Evolutionary conservation across 1,284 basidiomycete genomes (phyloP), one percentile per base, ranked within the genome.

Genomic region (Rhodofomes roseus): DNA sequence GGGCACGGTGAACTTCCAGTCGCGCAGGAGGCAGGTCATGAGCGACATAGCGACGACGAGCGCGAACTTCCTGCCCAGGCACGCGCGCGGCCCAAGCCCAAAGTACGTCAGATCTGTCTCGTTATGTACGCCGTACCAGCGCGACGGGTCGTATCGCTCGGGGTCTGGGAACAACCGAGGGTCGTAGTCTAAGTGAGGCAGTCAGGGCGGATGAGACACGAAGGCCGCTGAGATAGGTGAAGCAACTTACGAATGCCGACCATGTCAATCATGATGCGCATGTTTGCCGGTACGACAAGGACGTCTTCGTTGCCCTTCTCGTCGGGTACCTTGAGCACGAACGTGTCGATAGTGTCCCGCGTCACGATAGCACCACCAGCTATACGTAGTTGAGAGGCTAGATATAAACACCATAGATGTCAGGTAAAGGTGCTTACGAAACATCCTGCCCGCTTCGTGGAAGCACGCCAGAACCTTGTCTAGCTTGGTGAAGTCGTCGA

Each of bases 31-130:
- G 36, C 62, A 51, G 4, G 65, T 59, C 14, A 75, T 59, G 56
- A 73, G 71, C 23, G 67, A 68, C 3, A 70, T 63, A 0, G 64
- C 69, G 60, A 74, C 72, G 2, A 66, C 68, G 12, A 67, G 55
- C 2, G 71, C 71, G 56, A 74, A 74, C 43, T 68, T 67, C 18
- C 67, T 60, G 4, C 73, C 73, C 23, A 73, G 59, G 62, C 71
- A 72, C 23, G 61, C 57, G 6, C 69, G 66, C 1, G 68, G 62
- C 5, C 70, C 69, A 0, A 65, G 23, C 27, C 60, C 60, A 55
- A 71, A 69, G 59, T 61, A 61, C 27, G 60, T 55, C 31, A 68
- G 40, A 16, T 69, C 64, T 54, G 62, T 63, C 25, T 65, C 65
- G 8, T 36, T n/a, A 7, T 57, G 29, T 8, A 62, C 59, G 11